Percentiles rank a stretch among this genome's conserved stretches.
Evolutionary conservation across 1,284 basidiomycete genomes (phyloP).

Genomic region (Cutaneotrichosporon cavernicola): DNA sequence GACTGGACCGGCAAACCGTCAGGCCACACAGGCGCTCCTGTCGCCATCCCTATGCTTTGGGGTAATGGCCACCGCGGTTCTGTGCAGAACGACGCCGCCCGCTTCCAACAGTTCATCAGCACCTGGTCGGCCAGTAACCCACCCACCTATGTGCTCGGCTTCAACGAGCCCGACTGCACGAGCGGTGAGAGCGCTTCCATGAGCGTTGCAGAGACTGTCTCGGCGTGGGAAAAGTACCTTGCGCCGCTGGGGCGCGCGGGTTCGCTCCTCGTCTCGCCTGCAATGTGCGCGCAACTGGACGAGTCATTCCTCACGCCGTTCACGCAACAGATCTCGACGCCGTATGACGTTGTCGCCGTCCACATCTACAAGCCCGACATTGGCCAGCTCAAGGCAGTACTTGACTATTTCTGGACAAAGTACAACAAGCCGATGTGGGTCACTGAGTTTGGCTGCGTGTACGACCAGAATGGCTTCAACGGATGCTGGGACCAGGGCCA

Average conservation of each 20-base stretch:
- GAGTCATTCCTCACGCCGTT: constrained; percentile 35
- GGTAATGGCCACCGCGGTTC: constrained; percentile 37
- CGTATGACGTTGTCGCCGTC: constrained; percentile 19
- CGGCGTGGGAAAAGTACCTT: constrained; percentile 46
- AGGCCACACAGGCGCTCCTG: constrained; percentile 26
- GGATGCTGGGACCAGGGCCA: constrained; percentile 22
- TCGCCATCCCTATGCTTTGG: constrained; percentile 51
- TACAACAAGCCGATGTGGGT: constrained; percentile 53
- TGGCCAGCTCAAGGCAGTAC: constrained; percentile 38
- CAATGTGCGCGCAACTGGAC: constrained; percentile 34
- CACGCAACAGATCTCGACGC: constrained; percentile 28
- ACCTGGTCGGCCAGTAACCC: constrained; percentile 20
- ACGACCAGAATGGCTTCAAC: constrained; percentile 36
- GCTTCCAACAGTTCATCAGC: constrained; percentile 42
- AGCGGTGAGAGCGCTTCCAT: constrained; percentile 20
- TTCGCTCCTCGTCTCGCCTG: constrained; percentile 31
- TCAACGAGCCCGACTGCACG: constrained; percentile 53
- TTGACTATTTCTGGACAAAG: constrained; percentile 47
- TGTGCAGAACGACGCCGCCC: constrained; percentile 38
- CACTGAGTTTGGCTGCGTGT: constrained; percentile 52
- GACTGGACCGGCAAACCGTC: constrained; percentile 19
- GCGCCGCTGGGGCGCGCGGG: constrained; percentile 42
- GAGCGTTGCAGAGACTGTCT: constrained; percentile 18
- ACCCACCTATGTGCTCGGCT: constrained; percentile 39
- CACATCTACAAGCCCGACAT: constrained; percentile 51